Conservation (phyloP, 176 grass and related monocot species). For the Carex scoparia region DNA sequence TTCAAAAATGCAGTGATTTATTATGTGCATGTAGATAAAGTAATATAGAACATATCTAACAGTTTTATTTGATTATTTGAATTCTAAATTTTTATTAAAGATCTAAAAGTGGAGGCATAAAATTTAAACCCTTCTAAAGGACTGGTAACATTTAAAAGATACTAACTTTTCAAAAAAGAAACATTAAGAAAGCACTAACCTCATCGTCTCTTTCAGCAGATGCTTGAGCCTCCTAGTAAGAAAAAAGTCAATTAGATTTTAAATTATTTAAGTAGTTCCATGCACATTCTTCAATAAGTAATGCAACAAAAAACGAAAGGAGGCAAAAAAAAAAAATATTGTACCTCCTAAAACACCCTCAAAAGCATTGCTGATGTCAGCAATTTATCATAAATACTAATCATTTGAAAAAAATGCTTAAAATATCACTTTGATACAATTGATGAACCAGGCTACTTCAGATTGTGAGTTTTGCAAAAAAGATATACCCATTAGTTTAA, state of each 20-base stretch:
- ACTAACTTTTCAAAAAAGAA: background rate
- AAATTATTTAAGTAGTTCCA: background rate
- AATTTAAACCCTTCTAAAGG: background rate
- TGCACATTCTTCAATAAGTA: background rate
- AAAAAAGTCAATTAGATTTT: slow-evolving; percentile 8
- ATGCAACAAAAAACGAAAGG: background rate
- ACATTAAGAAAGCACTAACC: slow-evolving; percentile 36
- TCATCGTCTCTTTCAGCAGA: slow-evolving; percentile 78
- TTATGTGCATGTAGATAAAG: background rate
- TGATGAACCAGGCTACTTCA: background rate
- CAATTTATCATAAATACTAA: background rate
- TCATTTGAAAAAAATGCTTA: background rate
- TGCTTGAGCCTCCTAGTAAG: slow-evolving; percentile 51
- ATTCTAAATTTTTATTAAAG: background rate
- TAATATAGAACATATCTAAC: background rate
- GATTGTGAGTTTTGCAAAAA: background rate
- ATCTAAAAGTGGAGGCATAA: too few species aligned
- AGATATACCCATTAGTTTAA: background rate
- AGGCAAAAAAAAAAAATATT: background rate
- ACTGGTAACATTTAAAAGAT: background rate
- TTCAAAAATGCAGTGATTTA: background rate
- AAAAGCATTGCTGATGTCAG: background rate
- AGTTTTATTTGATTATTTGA: background rate
- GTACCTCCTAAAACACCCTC: slow-evolving; percentile 2
- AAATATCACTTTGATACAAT: background rate